phyloP scores from a whole-genome alignment of 306 rosid species.

The cucumber (Cucumis sativus) region DNA sequence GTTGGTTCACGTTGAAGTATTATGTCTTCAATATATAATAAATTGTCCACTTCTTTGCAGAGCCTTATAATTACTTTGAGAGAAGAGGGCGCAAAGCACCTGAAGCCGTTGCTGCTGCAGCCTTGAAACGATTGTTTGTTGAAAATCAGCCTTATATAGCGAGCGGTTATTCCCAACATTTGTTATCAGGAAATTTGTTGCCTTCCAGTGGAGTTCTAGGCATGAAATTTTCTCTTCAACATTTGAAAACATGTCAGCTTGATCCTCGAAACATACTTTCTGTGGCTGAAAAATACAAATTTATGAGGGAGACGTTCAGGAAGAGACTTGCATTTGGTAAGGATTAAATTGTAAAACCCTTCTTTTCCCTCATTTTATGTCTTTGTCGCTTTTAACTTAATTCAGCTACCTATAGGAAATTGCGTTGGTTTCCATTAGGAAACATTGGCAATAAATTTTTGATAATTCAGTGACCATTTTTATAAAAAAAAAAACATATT shows the following conservation, averaged over 20 bases:
- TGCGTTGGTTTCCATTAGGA: not conserved
- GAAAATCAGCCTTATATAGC: constrained; percentile 84
- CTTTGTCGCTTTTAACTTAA: not conserved
- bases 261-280: constrained; percentile 70
- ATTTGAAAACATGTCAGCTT: constrained; percentile 50
- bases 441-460: not conserved
- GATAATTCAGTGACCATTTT: not conserved
- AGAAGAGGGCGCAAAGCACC: constrained; percentile 97
- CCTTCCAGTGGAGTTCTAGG: constrained; percentile 62
- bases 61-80: constrained; percentile 81
- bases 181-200: constrained; percentile 29
- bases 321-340: constrained; percentile 85
- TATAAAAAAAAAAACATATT: not conserved
- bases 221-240: constrained; percentile 58
- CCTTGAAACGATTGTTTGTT: constrained; percentile 81
- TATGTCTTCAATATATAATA: constrained; percentile 9
- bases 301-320: constrained; percentile 79
- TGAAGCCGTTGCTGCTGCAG: constrained; percentile 94
- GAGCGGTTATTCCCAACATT: constrained; percentile 82
- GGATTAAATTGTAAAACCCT: constrained; percentile 5
- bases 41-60: constrained; percentile 32
- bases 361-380: too few relatives aligned
- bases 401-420: not conserved
- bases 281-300: constrained; percentile 70
- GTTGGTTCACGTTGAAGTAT: not conserved